Percentiles rank a stretch among this genome's conserved stretches.
phyloP scores from a whole-genome alignment of 2,329 filamentous ascomycete species.

The Aspergillus eucalypticola region DNA sequence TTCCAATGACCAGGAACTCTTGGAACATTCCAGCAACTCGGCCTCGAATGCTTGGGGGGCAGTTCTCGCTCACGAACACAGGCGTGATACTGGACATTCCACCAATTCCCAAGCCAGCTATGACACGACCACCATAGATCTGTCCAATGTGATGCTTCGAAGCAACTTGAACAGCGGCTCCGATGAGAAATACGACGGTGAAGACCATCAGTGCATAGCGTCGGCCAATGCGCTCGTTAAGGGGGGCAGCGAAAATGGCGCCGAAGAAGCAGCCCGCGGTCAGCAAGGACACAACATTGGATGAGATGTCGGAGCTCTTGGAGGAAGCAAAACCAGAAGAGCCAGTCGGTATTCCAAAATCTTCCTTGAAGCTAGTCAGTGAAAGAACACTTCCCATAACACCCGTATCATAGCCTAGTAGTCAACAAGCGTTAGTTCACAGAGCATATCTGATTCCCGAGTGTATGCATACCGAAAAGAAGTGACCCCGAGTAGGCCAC shows the following conservation, averaged over 20 bases:
- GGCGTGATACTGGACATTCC: constrained; percentile 43
- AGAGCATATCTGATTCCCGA: not conserved
- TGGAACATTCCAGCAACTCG: constrained; percentile 41
- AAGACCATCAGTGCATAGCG: constrained; percentile 40
- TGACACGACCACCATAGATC: constrained; percentile 41
- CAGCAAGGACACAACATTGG: constrained; percentile 41
- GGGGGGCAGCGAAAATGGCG: constrained; percentile 36
- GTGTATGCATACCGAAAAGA: constrained; percentile 40
- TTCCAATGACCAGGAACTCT: constrained; percentile 43
- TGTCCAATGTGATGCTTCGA: constrained; percentile 32
- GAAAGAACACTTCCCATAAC: constrained; percentile 46
- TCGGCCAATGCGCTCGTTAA: constrained; percentile 40
- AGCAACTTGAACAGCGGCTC: constrained; percentile 37
- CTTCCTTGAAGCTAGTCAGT: constrained; percentile 42
- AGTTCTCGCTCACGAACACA: constrained; percentile 40
- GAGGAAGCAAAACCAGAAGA: constrained; percentile 33
- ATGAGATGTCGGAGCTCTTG: constrained; percentile 40
- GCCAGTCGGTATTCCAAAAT: constrained; percentile 40
- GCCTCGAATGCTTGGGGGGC: constrained; percentile 34
- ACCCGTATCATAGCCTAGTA: constrained; percentile 44
- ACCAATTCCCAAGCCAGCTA: constrained; percentile 40
- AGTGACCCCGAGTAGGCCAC: constrained; percentile 48
- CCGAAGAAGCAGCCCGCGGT: constrained; percentile 44
- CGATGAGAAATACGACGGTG: constrained; percentile 34
- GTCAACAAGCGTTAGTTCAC: not conserved